These are phyloP conservation scores for Capsicum baccatum DNA, from an alignment of 257 asterid species.

Conservation along the genomic window DNA sequence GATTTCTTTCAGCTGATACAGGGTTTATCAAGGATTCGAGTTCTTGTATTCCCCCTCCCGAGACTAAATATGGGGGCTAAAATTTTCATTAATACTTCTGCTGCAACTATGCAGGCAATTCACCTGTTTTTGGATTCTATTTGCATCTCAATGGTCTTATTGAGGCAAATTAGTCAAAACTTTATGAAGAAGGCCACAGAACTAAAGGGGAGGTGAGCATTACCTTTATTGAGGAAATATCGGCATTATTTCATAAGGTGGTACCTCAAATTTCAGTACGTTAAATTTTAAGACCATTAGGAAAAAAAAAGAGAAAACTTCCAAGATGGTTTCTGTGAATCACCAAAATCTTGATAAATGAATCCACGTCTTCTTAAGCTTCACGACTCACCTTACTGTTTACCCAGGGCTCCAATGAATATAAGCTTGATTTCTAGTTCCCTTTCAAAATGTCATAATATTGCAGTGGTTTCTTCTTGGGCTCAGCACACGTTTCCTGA, in stretches of 20 bases:
- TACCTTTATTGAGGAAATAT: background rate
- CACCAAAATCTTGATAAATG: constrained; percentile 6
- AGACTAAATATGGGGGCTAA: too few relatives aligned
- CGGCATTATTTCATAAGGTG: too few relatives aligned
- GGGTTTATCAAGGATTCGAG: too few relatives aligned
- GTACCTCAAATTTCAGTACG: too few relatives aligned
- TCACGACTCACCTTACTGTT: background rate
- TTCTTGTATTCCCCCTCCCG: too few relatives aligned
- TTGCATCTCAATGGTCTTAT: background rate
- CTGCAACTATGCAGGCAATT: background rate
- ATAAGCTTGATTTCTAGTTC: constrained; percentile 41
- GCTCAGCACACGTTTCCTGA: constrained; percentile 67
- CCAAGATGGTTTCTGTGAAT: background rate
- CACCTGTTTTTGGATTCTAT: background rate
- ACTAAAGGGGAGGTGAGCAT: background rate
- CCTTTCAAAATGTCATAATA: constrained; percentile 75
- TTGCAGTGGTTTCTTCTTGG: constrained; percentile 77
- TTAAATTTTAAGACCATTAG: too few relatives aligned
- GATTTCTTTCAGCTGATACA: too few relatives aligned
- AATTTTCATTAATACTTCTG: background rate
- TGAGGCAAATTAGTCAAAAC: background rate
- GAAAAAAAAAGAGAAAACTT: too few relatives aligned
- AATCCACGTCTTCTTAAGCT: background rate
- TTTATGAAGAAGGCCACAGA: background rate
- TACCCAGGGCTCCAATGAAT: background rate